Evolutionary conservation across 805 yeast species (phyloP), one percentile per base, ranked within the genome.

Genomic region (Cyberlindnera saturnus): DNA sequence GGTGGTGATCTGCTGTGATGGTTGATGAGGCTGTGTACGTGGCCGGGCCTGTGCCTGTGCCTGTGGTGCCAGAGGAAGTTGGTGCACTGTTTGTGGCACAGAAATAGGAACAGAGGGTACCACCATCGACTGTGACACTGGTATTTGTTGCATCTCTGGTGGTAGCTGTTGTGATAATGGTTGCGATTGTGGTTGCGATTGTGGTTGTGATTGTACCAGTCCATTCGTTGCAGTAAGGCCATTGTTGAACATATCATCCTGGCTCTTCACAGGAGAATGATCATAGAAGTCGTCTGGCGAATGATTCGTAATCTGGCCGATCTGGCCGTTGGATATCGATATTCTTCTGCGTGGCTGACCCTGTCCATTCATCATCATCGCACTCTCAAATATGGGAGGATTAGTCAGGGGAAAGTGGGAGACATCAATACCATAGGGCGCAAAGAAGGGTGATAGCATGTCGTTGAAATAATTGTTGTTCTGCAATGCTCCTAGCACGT

Each of bases 291-390:
- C 73, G 33, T 64, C 63, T 14, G 61, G 29, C 51, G 53, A 49
- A 38, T 63, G 67, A 39, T 68, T 72, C 5, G 77, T 73, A 31
- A 85, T 74, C 56, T 85, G 95, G 38, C 89, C 86, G 50, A 85
- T 85, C 57, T 85, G 95, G 55, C 95, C 95, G 63, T 85, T 85
- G 10, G 91, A 82, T 41, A 85, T 85, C 36, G 93, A 84, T 3
- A 85, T 80, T 57, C 95, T 73, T 59, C 93, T 69, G 57, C 82
- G 67, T 37, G 38, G 52, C 17, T 49, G 52, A 29, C 52, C 73
- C 56, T 17, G 67, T 58, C 6, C 56, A 67, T 42, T 55, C 53
- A 43, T 28, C 59, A 57, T 63, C 65, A 69, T 48, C 59, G 82
- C 61, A 46, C 66, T 64, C 43, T 69, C 72, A 44, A 69, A 69